phyloP scores from a whole-genome alignment of 495 filamentous ascomycete species.

The Xylaria flabelliformis region DNA sequence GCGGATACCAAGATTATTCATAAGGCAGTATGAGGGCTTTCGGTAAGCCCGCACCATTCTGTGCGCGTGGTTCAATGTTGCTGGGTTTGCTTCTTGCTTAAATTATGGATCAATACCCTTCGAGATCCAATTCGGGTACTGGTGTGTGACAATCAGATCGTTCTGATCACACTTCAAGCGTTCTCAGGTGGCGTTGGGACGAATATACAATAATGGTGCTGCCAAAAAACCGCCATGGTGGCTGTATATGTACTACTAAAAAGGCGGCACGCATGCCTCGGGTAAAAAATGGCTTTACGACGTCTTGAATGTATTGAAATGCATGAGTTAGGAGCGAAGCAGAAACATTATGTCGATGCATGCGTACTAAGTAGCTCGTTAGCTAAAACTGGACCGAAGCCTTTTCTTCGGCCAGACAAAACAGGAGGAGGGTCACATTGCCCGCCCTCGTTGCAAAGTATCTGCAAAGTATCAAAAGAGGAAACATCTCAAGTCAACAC shows the following conservation, averaged over 20 bases:
- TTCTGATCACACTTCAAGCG: neutral
- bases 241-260: conserved; percentile 28
- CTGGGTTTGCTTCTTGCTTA: conserved; percentile 2
- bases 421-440: neutral
- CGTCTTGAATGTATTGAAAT: conserved; percentile 24
- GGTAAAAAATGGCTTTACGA: conserved; percentile 20
- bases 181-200: neutral
- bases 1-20: conserved; percentile 9
- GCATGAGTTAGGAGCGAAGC: conserved; percentile 8
- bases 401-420: neutral
- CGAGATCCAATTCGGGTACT: neutral
- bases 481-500: conserved; percentile 7
- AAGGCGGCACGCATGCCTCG: conserved; percentile 15
- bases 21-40: conserved; percentile 11
- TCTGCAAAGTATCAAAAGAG: neutral
- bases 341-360: neutral
- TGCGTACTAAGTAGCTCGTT: conserved; percentile 12
- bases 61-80: neutral
- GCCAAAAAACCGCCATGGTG: neutral
- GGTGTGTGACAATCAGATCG: conserved; percentile 2
- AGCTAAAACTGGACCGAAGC: neutral
- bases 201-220: neutral
- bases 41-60: conserved; percentile 9
- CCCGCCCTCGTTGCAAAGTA: neutral
- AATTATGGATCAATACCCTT: neutral